Percentiles rank a stretch among this genome's conserved stretches.
These are phyloP conservation scores for Grosmannia clavigera DNA, from an alignment of 2,329 filamentous ascomycete genomes.

Conservation along the genomic window DNA sequence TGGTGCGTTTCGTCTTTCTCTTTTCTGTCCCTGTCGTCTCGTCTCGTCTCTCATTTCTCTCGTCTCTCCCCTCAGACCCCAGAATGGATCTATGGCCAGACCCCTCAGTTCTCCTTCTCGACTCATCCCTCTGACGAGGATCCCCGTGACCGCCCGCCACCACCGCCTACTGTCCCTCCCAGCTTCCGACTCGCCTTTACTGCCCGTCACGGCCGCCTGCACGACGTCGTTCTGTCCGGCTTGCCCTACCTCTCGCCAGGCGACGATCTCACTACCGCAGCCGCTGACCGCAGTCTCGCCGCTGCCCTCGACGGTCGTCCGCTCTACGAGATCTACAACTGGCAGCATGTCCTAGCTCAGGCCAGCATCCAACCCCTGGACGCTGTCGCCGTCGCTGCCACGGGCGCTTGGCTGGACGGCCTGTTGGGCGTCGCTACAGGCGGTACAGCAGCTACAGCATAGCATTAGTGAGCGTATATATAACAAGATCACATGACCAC, in stretches of 20 bases:
- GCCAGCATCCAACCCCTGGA: constrained; percentile 9
- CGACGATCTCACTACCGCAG: neutral
- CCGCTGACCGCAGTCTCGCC: constrained; percentile 9
- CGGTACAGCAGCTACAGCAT: too few relatives aligned
- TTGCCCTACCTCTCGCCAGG: constrained; percentile 8
- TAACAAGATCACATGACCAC: neutral
- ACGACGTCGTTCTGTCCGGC: constrained; percentile 15
- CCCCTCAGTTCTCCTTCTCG: constrained; percentile 67
- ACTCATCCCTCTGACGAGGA: constrained; percentile 47
- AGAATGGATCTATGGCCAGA: constrained; percentile 76
- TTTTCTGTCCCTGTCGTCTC: neutral
- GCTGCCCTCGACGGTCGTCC: constrained; percentile 13
- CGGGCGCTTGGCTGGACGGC: constrained; percentile 19
- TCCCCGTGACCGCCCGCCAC: constrained; percentile 38
- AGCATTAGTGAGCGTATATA: too few relatives aligned
- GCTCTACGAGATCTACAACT: constrained; percentile 18
- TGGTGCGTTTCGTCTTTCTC: neutral
- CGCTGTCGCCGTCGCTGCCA: neutral
- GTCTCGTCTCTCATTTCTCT: neutral
- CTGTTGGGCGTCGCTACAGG: constrained; percentile 15
- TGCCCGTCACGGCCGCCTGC: constrained; percentile 26
- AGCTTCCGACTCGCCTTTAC: constrained; percentile 23
- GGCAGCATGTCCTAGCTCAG: constrained; percentile 13
- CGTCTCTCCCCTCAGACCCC: constrained; percentile 29
- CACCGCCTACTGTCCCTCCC: constrained; percentile 33